phyloP scores from a whole-genome alignment of 2,329 filamentous ascomycete species.

The Metarhizium guizhouense region DNA sequence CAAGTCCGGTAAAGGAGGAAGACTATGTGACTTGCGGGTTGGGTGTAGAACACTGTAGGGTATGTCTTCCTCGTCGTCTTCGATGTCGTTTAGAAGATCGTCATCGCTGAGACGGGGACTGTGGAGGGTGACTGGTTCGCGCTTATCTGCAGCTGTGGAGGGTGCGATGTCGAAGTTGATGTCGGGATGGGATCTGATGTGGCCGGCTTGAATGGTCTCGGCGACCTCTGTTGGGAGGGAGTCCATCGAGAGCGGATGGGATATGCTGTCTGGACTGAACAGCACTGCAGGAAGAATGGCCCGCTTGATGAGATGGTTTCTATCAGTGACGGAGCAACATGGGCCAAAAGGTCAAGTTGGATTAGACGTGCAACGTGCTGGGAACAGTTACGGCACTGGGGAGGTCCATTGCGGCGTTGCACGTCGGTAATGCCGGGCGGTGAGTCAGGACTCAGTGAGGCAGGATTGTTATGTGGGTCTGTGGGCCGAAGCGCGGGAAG shows the following conservation, averaged over 20 bases:
- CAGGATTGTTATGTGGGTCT: background rate
- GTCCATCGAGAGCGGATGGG: slow-evolving; percentile 41
- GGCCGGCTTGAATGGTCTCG: slow-evolving; percentile 71
- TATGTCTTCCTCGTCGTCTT: slow-evolving; percentile 56
- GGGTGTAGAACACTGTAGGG: slow-evolving; percentile 56
- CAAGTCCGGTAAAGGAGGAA: slow-evolving; percentile 72
- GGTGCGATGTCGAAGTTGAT: slow-evolving; percentile 70
- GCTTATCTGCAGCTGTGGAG: slow-evolving; percentile 61
- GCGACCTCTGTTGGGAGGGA: slow-evolving; percentile 60
- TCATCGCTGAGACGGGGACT: slow-evolving; percentile 12
- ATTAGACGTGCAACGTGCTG: background rate
- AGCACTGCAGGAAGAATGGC: background rate
- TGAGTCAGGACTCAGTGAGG: slow-evolving; percentile 6
- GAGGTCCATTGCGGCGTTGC: background rate
- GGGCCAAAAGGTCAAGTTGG: background rate
- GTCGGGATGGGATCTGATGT: slow-evolving; percentile 65
- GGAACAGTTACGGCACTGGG: background rate
- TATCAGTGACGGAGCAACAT: background rate
- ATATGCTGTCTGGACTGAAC: background rate
- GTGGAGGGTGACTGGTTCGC: slow-evolving; percentile 18
- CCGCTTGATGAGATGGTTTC: background rate
- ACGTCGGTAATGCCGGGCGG: slow-evolving; percentile 20
- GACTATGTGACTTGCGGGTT: slow-evolving; percentile 33
- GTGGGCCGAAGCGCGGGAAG: background rate
- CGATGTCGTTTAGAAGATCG: slow-evolving; percentile 28